These are phyloP conservation scores for Mortierella sp. DNA, from an alignment of 371 early-diverging fungal genomes.

Conservation along the genomic window DNA sequence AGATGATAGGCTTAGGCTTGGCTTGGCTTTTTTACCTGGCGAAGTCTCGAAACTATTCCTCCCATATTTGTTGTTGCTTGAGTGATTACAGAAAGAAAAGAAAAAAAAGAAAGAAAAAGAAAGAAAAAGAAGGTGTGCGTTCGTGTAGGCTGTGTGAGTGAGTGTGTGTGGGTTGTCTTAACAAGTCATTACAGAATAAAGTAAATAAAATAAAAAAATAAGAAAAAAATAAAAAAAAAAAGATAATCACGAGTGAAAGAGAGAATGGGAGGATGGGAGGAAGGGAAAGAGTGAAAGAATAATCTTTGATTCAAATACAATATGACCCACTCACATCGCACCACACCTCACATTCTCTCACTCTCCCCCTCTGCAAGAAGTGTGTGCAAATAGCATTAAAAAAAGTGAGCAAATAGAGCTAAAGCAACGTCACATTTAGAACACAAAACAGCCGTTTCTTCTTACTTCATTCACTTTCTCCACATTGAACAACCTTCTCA, in stretches of 20 bases:
- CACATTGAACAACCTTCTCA: no score
- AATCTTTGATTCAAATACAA: no score
- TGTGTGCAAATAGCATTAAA: not conserved
- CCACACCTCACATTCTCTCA: no score
- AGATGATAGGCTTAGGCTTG: not conserved
- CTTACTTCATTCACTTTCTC: not conserved
- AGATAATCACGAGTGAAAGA: not conserved
- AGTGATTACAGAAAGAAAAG: conserved; percentile 11
- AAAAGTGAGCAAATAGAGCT: not conserved
- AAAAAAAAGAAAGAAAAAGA: conserved; percentile 10
- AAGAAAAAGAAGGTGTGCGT: not conserved
- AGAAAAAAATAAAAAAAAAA: not conserved
- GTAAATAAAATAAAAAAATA: not conserved
- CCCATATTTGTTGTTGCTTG: conserved; percentile 35
- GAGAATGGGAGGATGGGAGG: not conserved
- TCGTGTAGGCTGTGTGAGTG: not conserved
- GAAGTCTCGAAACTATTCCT: conserved; percentile 53
- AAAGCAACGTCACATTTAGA: not conserved
- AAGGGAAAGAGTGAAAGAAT: not conserved
- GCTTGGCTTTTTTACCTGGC: conserved; percentile 41
- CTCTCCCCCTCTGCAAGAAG: no score
- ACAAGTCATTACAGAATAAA: conserved; percentile 17
- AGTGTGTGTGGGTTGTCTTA: not conserved
- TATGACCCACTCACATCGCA: no score
- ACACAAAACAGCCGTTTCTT: not conserved